Percentiles rank a stretch among this genome's conserved stretches.
These are phyloP conservation scores for Lachnellula arida DNA, from an alignment of 2,329 filamentous ascomycete genomes.

Conservation along the genomic window DNA sequence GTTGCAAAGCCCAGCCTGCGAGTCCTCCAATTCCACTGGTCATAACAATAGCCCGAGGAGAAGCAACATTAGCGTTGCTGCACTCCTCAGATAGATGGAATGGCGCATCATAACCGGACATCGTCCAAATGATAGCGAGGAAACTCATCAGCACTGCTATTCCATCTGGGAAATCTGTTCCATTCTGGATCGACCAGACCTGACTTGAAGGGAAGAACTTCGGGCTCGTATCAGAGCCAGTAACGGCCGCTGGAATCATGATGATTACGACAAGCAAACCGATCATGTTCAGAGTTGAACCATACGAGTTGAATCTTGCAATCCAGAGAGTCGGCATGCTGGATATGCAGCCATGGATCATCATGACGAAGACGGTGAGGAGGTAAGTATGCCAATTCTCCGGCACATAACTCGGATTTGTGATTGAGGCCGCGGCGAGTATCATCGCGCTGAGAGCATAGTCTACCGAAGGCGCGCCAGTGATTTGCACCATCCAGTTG, in stretches of 20 bases:
- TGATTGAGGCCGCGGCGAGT: slow-evolving; percentile 64
- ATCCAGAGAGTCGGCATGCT: slow-evolving; percentile 69
- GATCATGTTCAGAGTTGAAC: slow-evolving; percentile 66
- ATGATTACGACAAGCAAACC: slow-evolving; percentile 63
- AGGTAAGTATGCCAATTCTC: slow-evolving; percentile 64
- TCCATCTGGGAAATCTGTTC: slow-evolving; percentile 63
- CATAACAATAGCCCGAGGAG: slow-evolving; percentile 66
- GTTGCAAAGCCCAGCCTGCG: slow-evolving; percentile 68
- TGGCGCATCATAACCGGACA: slow-evolving; percentile 62
- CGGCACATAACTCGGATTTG: slow-evolving; percentile 60
- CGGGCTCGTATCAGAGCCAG: slow-evolving; percentile 42
- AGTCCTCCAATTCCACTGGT: slow-evolving; percentile 62
- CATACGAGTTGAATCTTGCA: slow-evolving; percentile 64
- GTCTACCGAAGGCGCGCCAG: slow-evolving; percentile 61
- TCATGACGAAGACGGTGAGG: slow-evolving; percentile 61
- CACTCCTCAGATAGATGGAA: slow-evolving; percentile 75
- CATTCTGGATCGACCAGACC: slow-evolving; percentile 65
- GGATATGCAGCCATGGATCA: slow-evolving; percentile 59
- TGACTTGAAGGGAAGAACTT: slow-evolving; percentile 52
- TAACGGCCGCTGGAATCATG: slow-evolving; percentile 56
- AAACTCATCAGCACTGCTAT: slow-evolving; percentile 68
- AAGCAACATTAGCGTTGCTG: slow-evolving; percentile 65
- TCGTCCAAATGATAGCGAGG: slow-evolving; percentile 65
- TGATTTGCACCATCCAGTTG: slow-evolving; percentile 65
- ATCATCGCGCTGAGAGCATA: slow-evolving; percentile 67